These are phyloP conservation scores for Coemansia sp. DNA, from an alignment of 192 early-diverging fungal species.

Conservation along the genomic window DNA sequence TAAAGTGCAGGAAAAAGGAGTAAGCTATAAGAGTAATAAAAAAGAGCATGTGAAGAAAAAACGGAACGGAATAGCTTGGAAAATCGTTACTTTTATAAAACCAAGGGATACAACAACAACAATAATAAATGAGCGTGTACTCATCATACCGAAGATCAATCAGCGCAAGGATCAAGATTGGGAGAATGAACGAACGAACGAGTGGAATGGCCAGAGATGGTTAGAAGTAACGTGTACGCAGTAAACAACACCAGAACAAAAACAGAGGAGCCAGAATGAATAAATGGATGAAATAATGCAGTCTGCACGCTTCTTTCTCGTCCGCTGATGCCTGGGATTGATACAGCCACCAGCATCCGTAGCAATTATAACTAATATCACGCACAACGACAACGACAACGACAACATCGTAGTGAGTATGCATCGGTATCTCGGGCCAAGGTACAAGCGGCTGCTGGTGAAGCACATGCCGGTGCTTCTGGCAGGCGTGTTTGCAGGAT, in stretches of 20 bases:
- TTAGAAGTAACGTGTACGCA: constrained; percentile 1
- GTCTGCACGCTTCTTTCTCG: no score
- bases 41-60: no score
- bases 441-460: constrained; percentile 3
- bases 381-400: no score
- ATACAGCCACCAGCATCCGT: no score
- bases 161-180: neutral
- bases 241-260: neutral
- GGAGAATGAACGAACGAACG: neutral
- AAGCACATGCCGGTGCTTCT: constrained; percentile 28
- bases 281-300: no score
- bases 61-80: no score
- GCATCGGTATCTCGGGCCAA: neutral
- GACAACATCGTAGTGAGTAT: no score
- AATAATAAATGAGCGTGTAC: neutral
- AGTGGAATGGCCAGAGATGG: neutral
- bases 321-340: no score
- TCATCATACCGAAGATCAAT: neutral
- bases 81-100: neutral
- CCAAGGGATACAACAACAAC: neutral
- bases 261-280: no score
- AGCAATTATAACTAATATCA: no score
- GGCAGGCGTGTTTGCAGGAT: constrained; percentile 25
- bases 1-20: neutral
- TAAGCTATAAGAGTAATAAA: no score